Conservation (phyloP, 2,329 filamentous ascomycete genomes). For the Fusarium bactridioides region DNA sequence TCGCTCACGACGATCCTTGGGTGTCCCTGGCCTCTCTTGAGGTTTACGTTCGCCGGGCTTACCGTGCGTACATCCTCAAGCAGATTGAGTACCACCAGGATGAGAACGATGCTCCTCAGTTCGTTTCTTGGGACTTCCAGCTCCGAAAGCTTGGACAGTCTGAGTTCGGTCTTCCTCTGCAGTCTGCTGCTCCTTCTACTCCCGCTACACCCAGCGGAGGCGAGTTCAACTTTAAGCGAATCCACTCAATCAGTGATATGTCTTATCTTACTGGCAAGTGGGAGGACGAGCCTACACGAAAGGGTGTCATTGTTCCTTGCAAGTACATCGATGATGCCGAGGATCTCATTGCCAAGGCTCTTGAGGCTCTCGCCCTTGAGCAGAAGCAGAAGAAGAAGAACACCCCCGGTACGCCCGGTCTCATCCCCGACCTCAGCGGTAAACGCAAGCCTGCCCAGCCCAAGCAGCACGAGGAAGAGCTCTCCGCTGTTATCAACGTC, state of each 20-base stretch:
- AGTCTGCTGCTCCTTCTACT: conserved; percentile 82
- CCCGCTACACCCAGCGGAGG: conserved; percentile 75
- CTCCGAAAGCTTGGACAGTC: conserved; percentile 92
- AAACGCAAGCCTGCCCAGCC: conserved; percentile 66
- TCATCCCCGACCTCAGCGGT: conserved; percentile 76
- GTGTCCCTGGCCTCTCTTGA: conserved; percentile 93
- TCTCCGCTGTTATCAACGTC: conserved; percentile 92
- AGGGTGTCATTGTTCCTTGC: conserved; percentile 94
- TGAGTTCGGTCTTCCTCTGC: conserved; percentile 84
- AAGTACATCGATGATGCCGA: conserved; percentile 94
- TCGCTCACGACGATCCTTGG: conserved; percentile 92
- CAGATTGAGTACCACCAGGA: conserved; percentile 88
- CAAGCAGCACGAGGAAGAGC: conserved; percentile 65
- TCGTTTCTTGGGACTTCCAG: conserved; percentile 94
- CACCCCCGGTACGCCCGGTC: conserved; percentile 56
- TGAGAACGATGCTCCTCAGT: conserved; percentile 72
- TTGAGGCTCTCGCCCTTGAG: conserved; percentile 78
- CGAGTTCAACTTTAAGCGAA: conserved; percentile 75
- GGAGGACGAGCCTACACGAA: conserved; percentile 79
- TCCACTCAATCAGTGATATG: conserved; percentile 97
- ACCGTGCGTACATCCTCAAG: conserved; percentile 94
- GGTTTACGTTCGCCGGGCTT: conserved; percentile 94
- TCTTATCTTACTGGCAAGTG: conserved; percentile 81
- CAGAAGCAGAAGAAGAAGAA: conserved; percentile 65
- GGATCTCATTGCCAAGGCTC: conserved; percentile 81